Evolutionary conservation across 208 protist genomes (phyloP), one percentile per base, ranked within the genome.

Genomic region (Willaertia magna): DNA sequence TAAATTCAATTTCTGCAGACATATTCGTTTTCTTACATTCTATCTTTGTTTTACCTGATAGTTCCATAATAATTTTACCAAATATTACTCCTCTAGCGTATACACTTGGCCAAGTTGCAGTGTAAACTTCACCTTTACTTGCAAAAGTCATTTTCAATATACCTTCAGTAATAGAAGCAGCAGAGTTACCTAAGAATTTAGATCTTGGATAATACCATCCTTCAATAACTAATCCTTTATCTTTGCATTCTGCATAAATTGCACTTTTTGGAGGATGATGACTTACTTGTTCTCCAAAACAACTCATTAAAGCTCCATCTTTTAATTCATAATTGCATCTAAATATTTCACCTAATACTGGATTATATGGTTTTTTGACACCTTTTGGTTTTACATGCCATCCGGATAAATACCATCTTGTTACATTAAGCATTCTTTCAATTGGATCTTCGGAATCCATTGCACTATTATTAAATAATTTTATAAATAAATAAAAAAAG

Each of bases 231-330:
- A 89, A 87, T 9, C 90, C 89, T 30, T 92, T 87, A 34, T 87
- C 55, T 43, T 90, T 46, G 89, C 94, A 94, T 46, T 87, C 89
- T 20, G 88, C 86, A 86, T 94, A 92, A 61, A 95, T 92, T 11
- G 93, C 93, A 40, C 87, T 91, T 16, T 95, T 86, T n/a, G 94
- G 94, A 43, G 94, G 94, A 84, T 96, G 94, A 87, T 96, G 94
- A 42, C 90, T 94, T 34, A 97, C 93, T 89, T 95, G 90, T 86
- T 91, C 89, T 26, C 86, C 87, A 26, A 92, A 20, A 78, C 82
- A 91, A 12, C 86, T 92, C 39, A 61, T 90, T 11, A 51, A 18
- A 30, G 42, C 30, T 47, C 59, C 78, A n/a, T 87, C 59, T 18
- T 30, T 16, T 30, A 89, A 84, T 22, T 92, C 47, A 87, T 89